Percentiles rank a stretch among this genome's conserved stretches.
These are phyloP conservation scores for Cardamine occulta DNA, from an alignment of 345 rosid genomes.

Conservation along the genomic window DNA sequence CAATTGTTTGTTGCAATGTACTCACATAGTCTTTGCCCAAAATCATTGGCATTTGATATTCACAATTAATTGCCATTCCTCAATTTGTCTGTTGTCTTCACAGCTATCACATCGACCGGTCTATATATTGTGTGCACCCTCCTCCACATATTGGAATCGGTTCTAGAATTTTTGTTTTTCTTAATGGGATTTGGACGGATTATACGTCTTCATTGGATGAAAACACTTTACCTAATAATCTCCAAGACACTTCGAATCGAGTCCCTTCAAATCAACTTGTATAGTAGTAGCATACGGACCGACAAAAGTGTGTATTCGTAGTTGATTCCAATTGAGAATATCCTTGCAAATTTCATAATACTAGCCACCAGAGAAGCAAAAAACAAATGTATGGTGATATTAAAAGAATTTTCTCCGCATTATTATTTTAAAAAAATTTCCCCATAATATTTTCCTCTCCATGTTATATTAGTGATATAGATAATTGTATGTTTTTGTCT, in stretches of 20 bases:
- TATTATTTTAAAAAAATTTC: background rate
- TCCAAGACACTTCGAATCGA: slow-evolving; percentile 24
- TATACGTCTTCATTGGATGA: slow-evolving; percentile 6
- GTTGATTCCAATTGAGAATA: slow-evolving; percentile 21
- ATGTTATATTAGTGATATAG: background rate
- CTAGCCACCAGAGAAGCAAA: background rate
- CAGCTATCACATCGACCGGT: slow-evolving; percentile 36
- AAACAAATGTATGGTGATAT: background rate
- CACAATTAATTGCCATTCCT: slow-evolving; percentile 27
- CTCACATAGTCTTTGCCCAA: slow-evolving; percentile 37
- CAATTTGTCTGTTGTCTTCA: slow-evolving; percentile 33
- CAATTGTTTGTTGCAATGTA: slow-evolving; percentile 32
- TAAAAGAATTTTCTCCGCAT: background rate
- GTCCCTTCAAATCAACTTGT: slow-evolving; percentile 26
- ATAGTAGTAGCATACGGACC: slow-evolving; percentile 5
- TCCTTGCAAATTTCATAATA: slow-evolving; percentile 1
- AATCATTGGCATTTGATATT: slow-evolving; percentile 42
- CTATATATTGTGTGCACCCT: slow-evolving; percentile 16
- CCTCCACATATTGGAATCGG: slow-evolving; percentile 30
- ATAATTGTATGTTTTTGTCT: too few species aligned
- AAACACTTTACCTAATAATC: slow-evolving; percentile 23
- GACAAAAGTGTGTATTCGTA: slow-evolving; percentile 15
- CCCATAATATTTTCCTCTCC: background rate
- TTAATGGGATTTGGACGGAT: slow-evolving; percentile 14
- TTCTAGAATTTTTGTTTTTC: slow-evolving; percentile 9